A percentile compares a stretch with the other conserved stretches of the same genome.
These are phyloP conservation scores for Umbellularia californica DNA, from an alignment of 164 flowering plant genomes.

Conservation along the genomic window DNA sequence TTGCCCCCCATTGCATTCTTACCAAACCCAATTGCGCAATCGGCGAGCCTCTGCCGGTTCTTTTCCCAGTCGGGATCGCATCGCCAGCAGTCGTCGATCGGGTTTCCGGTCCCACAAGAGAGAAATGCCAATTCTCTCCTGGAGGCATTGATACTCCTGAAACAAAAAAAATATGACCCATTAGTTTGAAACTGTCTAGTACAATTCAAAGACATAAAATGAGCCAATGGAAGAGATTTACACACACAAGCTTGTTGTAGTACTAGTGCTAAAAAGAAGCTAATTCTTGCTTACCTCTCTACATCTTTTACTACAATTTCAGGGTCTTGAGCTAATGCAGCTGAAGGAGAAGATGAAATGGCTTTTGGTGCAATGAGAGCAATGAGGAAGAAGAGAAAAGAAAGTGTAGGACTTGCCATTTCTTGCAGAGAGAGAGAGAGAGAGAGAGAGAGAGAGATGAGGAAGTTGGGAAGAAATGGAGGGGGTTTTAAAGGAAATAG, in stretches of 20 bases:
- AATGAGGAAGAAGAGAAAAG: neutral
- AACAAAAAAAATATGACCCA: constrained; percentile 3
- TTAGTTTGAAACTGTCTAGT: neutral
- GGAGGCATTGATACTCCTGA: constrained; percentile 51
- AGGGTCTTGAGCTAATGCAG: constrained; percentile 38
- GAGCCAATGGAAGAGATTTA: neutral
- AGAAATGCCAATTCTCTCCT: constrained; percentile 51
- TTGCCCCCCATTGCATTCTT: constrained; percentile 69
- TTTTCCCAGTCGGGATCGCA: constrained; percentile 67
- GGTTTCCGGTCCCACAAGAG: constrained; percentile 74
- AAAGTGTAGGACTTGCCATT: constrained; percentile 24
- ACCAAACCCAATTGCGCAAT: constrained; percentile 80
- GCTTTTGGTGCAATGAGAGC: constrained; percentile 27
- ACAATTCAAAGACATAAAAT: too few relatives aligned
- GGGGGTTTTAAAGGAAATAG: constrained; percentile 24
- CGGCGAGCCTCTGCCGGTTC: constrained; percentile 64
- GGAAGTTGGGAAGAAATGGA: neutral
- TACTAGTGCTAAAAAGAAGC: neutral
- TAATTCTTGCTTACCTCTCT: constrained; percentile 38
- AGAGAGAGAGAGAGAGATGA: neutral
- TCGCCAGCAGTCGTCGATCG: constrained; percentile 89
- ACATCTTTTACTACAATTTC: constrained; percentile 52
- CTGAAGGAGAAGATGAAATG: constrained; percentile 23
- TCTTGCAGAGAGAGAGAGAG: neutral
- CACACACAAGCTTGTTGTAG: neutral